Evolutionary conservation across 108 stramenopile species (phyloP).

Genomic region (Epipyxis sp.): DNA sequence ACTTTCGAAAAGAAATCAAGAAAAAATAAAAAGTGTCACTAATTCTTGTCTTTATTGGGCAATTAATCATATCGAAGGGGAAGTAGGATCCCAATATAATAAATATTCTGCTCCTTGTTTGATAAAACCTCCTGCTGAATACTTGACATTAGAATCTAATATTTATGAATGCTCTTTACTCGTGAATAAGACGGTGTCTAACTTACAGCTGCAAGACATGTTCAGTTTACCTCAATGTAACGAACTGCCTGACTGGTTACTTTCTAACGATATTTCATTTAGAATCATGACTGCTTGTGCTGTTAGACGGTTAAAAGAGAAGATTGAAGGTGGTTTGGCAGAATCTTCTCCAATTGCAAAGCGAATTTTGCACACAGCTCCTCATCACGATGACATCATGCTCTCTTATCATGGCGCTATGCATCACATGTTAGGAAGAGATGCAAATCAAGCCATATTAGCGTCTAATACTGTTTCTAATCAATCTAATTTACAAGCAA

Average conservation of each 20-base stretch:
- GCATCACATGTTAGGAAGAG: slow-evolving; percentile 32
- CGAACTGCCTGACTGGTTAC: background rate
- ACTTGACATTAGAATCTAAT: slow-evolving; percentile 7
- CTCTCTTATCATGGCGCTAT: slow-evolving; percentile 38
- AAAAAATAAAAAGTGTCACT: background rate
- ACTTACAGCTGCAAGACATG: background rate
- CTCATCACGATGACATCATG: slow-evolving; percentile 44
- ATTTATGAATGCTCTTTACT: slow-evolving; percentile 20
- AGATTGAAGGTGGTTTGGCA: slow-evolving; percentile 25
- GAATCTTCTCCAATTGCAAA: background rate
- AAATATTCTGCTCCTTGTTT: background rate
- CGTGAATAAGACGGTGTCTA: slow-evolving; percentile 19
- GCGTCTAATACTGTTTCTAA: background rate
- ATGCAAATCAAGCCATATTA: too few species aligned
- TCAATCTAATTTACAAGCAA: background rate
- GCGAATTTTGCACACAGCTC: slow-evolving; percentile 33
- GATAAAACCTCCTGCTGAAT: background rate
- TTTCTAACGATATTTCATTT: background rate
- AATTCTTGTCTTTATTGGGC: background rate
- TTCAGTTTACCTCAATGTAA: background rate
- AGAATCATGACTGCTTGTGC: slow-evolving; percentile 9
- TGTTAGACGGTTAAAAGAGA: slow-evolving; percentile 14
- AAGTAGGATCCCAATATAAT: background rate
- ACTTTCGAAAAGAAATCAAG: slow-evolving; percentile 9
- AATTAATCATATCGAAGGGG: background rate